Percentiles rank a stretch among this genome's conserved stretches.
Evolutionary conservation across 2,329 filamentous ascomycete genomes (phyloP).

Genomic region (Chaetomiaceae sp.): DNA sequence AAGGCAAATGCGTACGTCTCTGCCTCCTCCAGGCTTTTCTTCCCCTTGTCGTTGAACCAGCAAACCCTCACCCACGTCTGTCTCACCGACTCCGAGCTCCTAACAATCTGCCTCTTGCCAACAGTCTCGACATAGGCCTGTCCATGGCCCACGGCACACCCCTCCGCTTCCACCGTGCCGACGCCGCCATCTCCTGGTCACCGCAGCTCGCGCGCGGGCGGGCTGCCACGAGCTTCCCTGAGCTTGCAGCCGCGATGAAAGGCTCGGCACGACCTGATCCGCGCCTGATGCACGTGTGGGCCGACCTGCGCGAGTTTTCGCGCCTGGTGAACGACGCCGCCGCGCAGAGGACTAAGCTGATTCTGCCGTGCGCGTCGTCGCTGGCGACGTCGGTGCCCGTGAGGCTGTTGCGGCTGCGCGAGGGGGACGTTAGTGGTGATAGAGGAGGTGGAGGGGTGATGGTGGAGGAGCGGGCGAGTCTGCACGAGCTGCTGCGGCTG

Average conservation of each 20-base stretch:
- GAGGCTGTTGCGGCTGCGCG: background rate
- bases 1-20: background rate
- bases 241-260: background rate
- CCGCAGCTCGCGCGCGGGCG: conserved; percentile 7
- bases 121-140: conserved; percentile 14
- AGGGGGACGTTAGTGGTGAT: too few relatives aligned
- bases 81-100: too few relatives aligned
- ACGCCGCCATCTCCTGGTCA: conserved; percentile 4
- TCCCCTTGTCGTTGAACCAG: too few relatives aligned
- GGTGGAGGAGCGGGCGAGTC: background rate
- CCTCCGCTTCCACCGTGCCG: conserved; percentile 1
- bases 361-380: background rate
- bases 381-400: conserved; percentile 2
- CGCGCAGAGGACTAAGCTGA: background rate
- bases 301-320: conserved; percentile 15
- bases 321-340: background rate
- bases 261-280: background rate
- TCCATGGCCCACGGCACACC: conserved; percentile 6
- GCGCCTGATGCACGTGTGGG: conserved; percentile 14
- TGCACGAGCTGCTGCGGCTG: conserved; percentile 10
- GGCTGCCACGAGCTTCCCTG: background rate
- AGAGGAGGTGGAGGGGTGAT: too few relatives aligned
- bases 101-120: too few relatives aligned
- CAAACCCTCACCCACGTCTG: too few relatives aligned
- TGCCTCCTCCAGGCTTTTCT: background rate